phyloP scores from a whole-genome alignment of 1,284 basidiomycete genomes.

The Microbotryum scabiosae region DNA sequence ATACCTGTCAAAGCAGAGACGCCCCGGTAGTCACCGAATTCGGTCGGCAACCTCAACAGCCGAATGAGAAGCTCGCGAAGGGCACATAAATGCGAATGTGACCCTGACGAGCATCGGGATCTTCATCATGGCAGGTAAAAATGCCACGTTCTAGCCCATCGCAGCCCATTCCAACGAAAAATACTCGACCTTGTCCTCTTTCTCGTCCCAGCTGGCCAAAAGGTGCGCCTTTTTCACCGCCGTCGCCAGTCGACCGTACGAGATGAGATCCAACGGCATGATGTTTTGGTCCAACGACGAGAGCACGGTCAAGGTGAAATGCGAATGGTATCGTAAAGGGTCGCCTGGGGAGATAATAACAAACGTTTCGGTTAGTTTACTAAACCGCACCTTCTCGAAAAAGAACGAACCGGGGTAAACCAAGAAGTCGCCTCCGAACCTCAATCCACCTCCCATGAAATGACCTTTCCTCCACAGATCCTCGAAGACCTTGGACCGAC shows the following conservation, averaged over 20 bases:
- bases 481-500: conserved; percentile 64
- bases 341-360: conserved; percentile 55
- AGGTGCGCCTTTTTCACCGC: conserved; percentile 96
- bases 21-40: no score
- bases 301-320: conserved; percentile 80
- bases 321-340: conserved; percentile 90
- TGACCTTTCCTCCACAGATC: conserved; percentile 71
- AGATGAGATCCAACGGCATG: conserved; percentile 82
- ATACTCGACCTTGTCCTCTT: conserved; percentile 27
- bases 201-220: conserved; percentile 73
- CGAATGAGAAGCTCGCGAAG: no score
- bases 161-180: conserved; percentile 30
- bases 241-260: conserved; percentile 88
- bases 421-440: conserved; percentile 91
- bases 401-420: conserved; percentile 76
- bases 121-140: no score
- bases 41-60: no score
- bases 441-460: conserved; percentile 77
- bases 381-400: background rate
- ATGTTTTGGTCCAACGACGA: conserved; percentile 55
- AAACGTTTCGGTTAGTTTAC: background rate
- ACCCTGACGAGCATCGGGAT: no score
- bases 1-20: no score
- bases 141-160: conserved; percentile 14
- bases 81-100: no score